Evolutionary conservation across 2,329 filamentous ascomycete species (phyloP), one percentile per base, ranked within the genome.

Genomic region (Cordyceps militaris): DNA sequence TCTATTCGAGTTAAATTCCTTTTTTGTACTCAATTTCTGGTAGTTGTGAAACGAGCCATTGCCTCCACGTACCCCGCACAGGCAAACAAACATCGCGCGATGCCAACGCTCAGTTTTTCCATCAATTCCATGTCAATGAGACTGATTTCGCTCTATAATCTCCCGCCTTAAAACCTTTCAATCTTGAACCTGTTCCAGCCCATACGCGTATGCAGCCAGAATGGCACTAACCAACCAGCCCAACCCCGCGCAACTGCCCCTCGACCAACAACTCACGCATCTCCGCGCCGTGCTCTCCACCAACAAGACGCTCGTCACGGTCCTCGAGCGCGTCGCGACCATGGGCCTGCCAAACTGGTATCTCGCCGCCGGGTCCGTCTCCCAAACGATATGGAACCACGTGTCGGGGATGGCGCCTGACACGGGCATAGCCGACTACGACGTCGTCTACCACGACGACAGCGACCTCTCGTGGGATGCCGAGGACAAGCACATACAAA

Each of bases 301-400:
- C 4, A 71, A 71, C 59, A 53, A 56, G 7, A 70, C 69, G 2
- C 65, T 71, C 1, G 32, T 66, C 47, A 53, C 55, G 3, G 66
- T 71, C 5, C 59, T 71, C 9, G 47, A 61, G 11, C 66, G 66
- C 9, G 65, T 66, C 2, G 57, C 59, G 1, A 59, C 61, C 1
- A 64, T 71, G 23, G 48, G 63, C 16, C 61, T 71, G 9, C 68
- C 70, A 1, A 67, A 69, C 51, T 71, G 70, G 70, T 71, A 72
- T 26, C 47, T 72, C n/a, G 70, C 70, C 1, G 70, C 66, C 1
- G 71, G 71, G 28, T 64, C 69, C 21, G 58, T 72, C 43, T 72
- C 71, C 1, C 71, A 74, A 30, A 72, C 71, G 0, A 69, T 73
- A n/a, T 73, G 71, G 71, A 73, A 73, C 56, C 59, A 63, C 16